These are phyloP conservation scores for Violaceomyces palustris DNA, from an alignment of 1,284 basidiomycete genomes.

Conservation along the genomic window DNA sequence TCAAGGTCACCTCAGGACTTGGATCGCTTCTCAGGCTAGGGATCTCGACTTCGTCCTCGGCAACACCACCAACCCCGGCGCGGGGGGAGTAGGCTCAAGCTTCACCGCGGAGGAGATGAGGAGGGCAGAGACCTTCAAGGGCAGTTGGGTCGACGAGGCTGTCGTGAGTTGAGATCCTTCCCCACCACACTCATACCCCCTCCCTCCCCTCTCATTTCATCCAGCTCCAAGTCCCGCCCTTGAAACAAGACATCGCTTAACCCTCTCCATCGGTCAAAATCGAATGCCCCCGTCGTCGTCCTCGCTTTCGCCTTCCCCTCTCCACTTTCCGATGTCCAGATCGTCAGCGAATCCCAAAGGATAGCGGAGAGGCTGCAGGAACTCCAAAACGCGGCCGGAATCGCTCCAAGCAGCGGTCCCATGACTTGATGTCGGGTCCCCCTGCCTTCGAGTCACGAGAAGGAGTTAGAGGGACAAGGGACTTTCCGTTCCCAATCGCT, in stretches of 20 bases:
- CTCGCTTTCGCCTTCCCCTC: no score
- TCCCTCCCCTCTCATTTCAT: no score
- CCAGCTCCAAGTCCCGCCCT: no score
- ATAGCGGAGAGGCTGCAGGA: conserved; percentile 43
- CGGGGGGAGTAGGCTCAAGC: conserved; percentile 59
- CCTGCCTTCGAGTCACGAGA: conserved; percentile 1
- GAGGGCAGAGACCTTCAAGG: conserved; percentile 78
- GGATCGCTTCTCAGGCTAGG: conserved; percentile 82
- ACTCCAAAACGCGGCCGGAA: conserved; percentile 27
- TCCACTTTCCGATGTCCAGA: conserved; percentile 1
- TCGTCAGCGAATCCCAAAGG: conserved; percentile 45
- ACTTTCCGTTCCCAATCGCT: no score
- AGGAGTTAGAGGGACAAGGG: no score
- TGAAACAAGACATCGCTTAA: no score
- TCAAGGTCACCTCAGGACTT: conserved; percentile 75
- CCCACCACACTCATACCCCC: no score
- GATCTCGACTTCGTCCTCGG: conserved; percentile 77
- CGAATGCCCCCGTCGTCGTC: no score
- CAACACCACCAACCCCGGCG: conserved; percentile 61
- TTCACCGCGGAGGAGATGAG: conserved; percentile 75
- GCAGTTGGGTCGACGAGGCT: conserved; percentile 67
- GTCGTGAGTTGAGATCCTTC: conserved; percentile 24
- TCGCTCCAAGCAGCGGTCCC: no score
- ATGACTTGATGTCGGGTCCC: not conserved
- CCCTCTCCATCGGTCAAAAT: no score